phyloP scores from a whole-genome alignment of 257 asterid species.

The Solanum appendiculatum region DNA sequence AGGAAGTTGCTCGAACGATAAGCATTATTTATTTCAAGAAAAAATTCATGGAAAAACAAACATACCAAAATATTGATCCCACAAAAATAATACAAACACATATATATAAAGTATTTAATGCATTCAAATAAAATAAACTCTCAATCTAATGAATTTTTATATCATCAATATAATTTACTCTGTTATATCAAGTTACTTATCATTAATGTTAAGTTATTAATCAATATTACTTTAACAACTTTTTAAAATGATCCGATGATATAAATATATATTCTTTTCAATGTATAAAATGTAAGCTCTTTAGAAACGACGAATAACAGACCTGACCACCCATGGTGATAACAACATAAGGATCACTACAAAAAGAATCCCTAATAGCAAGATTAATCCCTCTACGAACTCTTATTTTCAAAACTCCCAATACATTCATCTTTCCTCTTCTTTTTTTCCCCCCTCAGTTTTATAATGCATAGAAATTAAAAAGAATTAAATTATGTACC shows the following conservation, averaged over 20 bases:
- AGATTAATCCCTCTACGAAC: slow-evolving; percentile 65
- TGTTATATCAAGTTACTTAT: neutral
- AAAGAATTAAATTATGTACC: neutral
- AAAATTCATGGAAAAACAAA: neutral
- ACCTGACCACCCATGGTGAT: slow-evolving; percentile 60
- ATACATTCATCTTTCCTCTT: slow-evolving; percentile 22
- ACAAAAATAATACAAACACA: neutral
- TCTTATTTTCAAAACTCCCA: slow-evolving; percentile 57
- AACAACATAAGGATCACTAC: slow-evolving; percentile 80
- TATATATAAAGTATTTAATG: neutral
- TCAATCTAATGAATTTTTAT: neutral
- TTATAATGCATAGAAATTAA: neutral
- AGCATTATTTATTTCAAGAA: neutral
- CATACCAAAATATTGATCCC: neutral
- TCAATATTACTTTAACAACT: neutral
- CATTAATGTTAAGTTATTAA: neutral
- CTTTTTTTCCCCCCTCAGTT: no score
- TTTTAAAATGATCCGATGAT: neutral
- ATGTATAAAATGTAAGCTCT: neutral
- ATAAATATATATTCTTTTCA: neutral
- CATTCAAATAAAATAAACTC: no score
- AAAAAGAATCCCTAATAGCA: slow-evolving; percentile 60
- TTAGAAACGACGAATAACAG: neutral
- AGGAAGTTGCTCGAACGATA: no score
- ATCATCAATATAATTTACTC: neutral